A percentile compares a stretch with the other conserved stretches of the same genome.
Evolutionary conservation across 2,329 filamentous ascomycete genomes (phyloP).

Genomic region (Fusarium sp.): DNA sequence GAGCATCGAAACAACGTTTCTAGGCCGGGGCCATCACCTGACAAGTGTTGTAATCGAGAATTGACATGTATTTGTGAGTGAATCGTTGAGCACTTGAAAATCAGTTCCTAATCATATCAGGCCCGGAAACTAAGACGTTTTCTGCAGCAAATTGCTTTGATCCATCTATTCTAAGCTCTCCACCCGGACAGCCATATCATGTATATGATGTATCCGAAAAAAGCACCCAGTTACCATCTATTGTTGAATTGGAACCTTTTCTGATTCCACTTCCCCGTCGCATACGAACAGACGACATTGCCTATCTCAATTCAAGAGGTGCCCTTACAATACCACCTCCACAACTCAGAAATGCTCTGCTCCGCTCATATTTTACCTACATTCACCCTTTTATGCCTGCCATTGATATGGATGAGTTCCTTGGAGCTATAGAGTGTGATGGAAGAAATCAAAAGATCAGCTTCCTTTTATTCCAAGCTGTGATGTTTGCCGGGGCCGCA

Average conservation of each 20-base stretch:
- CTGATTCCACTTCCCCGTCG: neutral
- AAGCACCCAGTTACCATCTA: neutral
- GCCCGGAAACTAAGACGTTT: neutral
- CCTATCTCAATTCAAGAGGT: neutral
- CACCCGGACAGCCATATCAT: neutral
- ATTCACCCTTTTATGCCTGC: neutral
- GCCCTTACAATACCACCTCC: neutral
- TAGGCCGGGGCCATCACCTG: neutral
- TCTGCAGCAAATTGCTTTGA: neutral
- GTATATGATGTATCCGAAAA: neutral
- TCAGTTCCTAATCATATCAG: neutral
- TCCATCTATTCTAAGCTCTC: neutral
- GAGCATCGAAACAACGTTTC: neutral
- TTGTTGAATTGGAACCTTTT: neutral
- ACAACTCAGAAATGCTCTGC: neutral
- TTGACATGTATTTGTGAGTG: too few species aligned
- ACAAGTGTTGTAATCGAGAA: too few species aligned
- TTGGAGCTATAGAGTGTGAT: neutral
- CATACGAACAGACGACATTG: neutral
- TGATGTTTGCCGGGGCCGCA: neutral
- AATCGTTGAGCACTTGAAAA: too few species aligned
- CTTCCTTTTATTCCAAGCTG: neutral
- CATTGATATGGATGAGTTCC: neutral
- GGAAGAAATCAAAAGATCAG: rapidly evolving
- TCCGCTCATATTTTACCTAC: neutral